phyloP scores from a whole-genome alignment of 768 basidiomycete genomes.

The Mycena epipterygia region DNA sequence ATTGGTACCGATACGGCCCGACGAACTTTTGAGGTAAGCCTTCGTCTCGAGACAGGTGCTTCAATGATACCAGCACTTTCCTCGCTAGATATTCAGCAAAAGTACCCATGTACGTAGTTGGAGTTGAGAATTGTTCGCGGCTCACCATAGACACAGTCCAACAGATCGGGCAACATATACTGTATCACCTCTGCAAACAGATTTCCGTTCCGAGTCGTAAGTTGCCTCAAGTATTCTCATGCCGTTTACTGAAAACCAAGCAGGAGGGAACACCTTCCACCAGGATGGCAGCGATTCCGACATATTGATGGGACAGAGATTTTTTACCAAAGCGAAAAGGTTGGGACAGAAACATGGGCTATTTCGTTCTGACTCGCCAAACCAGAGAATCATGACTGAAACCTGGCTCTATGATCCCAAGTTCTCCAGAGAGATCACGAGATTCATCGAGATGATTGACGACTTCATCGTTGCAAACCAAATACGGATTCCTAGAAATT shows the following conservation, averaged over 20 bases:
- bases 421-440: neutral
- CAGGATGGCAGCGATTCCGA: conserved; percentile 44
- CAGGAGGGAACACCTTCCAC: conserved; percentile 4
- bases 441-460: conserved; percentile 8
- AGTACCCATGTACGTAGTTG: neutral
- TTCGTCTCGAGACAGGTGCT: too few relatives aligned
- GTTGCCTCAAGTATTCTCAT: neutral
- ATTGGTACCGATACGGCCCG: conserved; percentile 4
- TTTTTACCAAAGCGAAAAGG: conserved; percentile 48
- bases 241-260: too few relatives aligned
- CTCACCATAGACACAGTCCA: neutral
- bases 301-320: conserved; percentile 51
- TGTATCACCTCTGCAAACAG: conserved; percentile 1
- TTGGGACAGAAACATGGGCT: conserved; percentile 17
- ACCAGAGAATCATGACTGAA: conserved; percentile 11
- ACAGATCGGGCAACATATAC: neutral
- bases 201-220: neutral
- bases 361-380: neutral
- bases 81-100: too few relatives aligned
- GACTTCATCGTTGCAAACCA: neutral
- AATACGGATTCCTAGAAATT: neutral
- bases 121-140: neutral
- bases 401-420: conserved; percentile 4
- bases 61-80: too few relatives aligned
- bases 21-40: neutral